phyloP scores from a whole-genome alignment of 1,139 yeast genomes.

The Hemisphaericaspora lyxosophila region DNA sequence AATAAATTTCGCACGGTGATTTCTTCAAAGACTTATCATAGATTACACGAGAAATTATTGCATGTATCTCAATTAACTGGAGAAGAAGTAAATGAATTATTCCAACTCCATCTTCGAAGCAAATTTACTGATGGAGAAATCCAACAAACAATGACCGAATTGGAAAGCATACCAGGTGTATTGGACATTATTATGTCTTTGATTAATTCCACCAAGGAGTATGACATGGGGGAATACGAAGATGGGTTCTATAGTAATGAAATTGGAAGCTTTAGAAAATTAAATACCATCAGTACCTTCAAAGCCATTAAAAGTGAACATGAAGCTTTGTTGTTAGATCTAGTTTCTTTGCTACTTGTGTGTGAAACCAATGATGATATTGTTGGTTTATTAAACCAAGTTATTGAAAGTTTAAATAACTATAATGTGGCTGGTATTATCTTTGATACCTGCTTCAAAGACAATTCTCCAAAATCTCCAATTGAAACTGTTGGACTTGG shows the following conservation, averaged over 20 bases:
- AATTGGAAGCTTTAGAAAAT: slow-evolving; percentile 22
- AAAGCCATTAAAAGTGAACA: slow-evolving; percentile 29
- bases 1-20: slow-evolving; percentile 21
- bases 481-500: slow-evolving; percentile 16
- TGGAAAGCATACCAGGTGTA: slow-evolving; percentile 26
- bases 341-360: slow-evolving; percentile 28
- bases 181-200: slow-evolving; percentile 26
- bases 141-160: slow-evolving; percentile 19
- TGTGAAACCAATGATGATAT: slow-evolving; percentile 34
- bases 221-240: slow-evolving; percentile 11
- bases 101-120: slow-evolving; percentile 20
- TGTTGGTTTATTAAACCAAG: slow-evolving; percentile 26
- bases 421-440: slow-evolving; percentile 26
- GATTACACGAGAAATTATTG: slow-evolving; percentile 20
- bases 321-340: slow-evolving; percentile 23
- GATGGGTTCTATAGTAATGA: slow-evolving; percentile 5
- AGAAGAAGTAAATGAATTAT: slow-evolving; percentile 21
- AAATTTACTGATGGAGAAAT: slow-evolving; percentile 28
- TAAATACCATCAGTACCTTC: slow-evolving; percentile 24
- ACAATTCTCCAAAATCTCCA: slow-evolving; percentile 9
- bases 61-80: slow-evolving; percentile 16
- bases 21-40: slow-evolving; percentile 29
- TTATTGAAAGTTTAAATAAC: slow-evolving; percentile 24
- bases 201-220: slow-evolving; percentile 15
- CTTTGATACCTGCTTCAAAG: slow-evolving; percentile 28